phyloP scores from a whole-genome alignment of 2,329 filamentous ascomycete species.

The Monosporascus sp. region DNA sequence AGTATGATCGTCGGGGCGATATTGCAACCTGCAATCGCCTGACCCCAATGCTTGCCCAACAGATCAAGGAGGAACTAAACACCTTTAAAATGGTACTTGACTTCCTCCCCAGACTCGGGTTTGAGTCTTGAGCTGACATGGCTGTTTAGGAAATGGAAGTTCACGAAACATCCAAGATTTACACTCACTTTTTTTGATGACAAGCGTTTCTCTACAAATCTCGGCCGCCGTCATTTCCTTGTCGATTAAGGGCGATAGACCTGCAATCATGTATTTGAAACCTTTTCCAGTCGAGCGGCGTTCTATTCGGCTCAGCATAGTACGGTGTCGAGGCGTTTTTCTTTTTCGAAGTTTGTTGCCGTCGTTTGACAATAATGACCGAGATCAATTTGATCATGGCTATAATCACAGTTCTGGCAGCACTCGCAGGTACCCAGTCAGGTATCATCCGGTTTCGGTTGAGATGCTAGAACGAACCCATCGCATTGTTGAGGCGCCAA shows the following conservation, averaged over 20 bases:
- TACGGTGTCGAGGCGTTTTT: constrained; percentile 53
- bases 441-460: no score
- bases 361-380: constrained; percentile 12
- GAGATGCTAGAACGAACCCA: neutral
- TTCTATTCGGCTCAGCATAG: constrained; percentile 50
- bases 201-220: constrained; percentile 25
- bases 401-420: constrained; percentile 19
- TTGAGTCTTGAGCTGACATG: constrained; percentile 33
- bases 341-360: constrained; percentile 22
- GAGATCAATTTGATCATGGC: constrained; percentile 11
- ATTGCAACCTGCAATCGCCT: constrained; percentile 97
- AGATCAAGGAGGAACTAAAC: constrained; percentile 99
- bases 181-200: constrained; percentile 98
- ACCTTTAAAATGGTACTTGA: constrained; percentile 93
- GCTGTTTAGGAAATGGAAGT: constrained; percentile 90
- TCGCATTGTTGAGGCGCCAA: neutral
- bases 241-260: constrained; percentile 29
- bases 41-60: constrained; percentile 93
- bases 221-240: constrained; percentile 22
- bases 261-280: constrained; percentile 46
- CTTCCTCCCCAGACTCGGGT: neutral
- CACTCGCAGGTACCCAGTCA: constrained; percentile 4
- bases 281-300: constrained; percentile 44
- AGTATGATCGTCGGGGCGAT: constrained; percentile 94
- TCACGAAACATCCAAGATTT: constrained; percentile 96